Evolutionary conservation across 208 protist species (phyloP).

Genomic region (Plasmodiophora brassicae): DNA sequence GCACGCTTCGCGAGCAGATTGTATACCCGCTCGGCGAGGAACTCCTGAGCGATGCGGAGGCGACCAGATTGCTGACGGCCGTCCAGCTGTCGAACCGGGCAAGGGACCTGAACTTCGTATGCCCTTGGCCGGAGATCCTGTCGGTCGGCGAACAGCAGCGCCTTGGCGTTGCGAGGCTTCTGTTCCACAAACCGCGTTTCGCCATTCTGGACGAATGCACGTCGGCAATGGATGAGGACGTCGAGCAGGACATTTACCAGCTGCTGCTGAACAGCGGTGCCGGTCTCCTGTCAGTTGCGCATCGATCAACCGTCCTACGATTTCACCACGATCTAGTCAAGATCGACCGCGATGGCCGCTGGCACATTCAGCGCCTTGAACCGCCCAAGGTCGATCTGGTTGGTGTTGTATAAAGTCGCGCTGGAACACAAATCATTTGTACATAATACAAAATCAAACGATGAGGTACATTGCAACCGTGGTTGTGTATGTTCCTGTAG

Average conservation of each 20-base stretch:
- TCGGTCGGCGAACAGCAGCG: constrained; percentile 36
- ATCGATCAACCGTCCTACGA: not conserved
- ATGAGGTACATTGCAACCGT: no score
- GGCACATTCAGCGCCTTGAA: no score
- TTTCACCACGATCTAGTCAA: constrained; percentile 22
- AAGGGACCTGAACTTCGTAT: not conserved
- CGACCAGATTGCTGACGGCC: not conserved
- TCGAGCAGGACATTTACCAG: constrained; percentile 27
- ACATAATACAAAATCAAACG: no score
- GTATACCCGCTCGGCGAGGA: constrained; percentile 27
- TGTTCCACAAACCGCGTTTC: constrained; percentile 37
- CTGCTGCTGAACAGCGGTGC: not conserved
- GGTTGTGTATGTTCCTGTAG: no score
- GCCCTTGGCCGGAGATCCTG: constrained; percentile 30
- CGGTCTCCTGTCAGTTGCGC: not conserved
- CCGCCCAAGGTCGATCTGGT: no score
- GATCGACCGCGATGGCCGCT: not conserved
- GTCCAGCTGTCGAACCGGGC: not conserved
- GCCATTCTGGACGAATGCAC: constrained; percentile 44
- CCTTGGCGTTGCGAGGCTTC: constrained; percentile 12
- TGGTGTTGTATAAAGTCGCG: no score
- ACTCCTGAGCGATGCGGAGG: not conserved
- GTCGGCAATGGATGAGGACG: constrained; percentile 2
- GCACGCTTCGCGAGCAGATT: constrained; percentile 45
- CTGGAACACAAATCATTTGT: no score